phyloP scores from a whole-genome alignment of 1,284 basidiomycete species.

The Vanrija pseudolonga region DNA sequence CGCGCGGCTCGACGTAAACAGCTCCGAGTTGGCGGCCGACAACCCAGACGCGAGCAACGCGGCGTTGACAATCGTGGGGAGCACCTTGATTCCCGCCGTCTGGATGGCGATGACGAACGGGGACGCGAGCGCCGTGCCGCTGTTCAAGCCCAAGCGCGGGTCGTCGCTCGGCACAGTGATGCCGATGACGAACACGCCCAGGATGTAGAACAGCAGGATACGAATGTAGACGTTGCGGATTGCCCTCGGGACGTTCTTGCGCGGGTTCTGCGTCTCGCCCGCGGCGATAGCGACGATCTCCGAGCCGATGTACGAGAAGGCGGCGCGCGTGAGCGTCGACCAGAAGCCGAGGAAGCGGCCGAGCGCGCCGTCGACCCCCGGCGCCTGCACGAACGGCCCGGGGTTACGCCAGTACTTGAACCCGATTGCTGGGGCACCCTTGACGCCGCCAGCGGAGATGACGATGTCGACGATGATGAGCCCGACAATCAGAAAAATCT shows the following conservation, averaged over 20 bases:
- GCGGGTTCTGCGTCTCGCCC: slow-evolving; percentile 57
- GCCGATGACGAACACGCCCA: slow-evolving; percentile 14
- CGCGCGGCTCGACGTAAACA: slow-evolving; percentile 28
- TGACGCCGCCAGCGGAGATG: slow-evolving; percentile 54
- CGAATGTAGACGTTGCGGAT: slow-evolving; percentile 70
- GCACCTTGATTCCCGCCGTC: slow-evolving; percentile 38
- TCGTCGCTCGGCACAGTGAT: slow-evolving; percentile 21
- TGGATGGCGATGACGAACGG: slow-evolving; percentile 45
- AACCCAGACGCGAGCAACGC: slow-evolving; percentile 41
- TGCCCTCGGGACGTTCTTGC: slow-evolving; percentile 70
- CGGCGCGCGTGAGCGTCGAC: slow-evolving; percentile 10
- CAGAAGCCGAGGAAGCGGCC: slow-evolving; percentile 28
- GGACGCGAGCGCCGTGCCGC: slow-evolving; percentile 15
- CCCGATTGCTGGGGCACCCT: slow-evolving; percentile 42
- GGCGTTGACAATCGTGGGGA: slow-evolving; percentile 44
- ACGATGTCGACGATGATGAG: slow-evolving; percentile 59
- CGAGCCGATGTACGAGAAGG: slow-evolving; percentile 15
- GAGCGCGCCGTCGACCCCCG: slow-evolving; percentile 51
- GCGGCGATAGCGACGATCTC: slow-evolving; percentile 50
- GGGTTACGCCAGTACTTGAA: slow-evolving; percentile 53
- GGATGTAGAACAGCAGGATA: slow-evolving; percentile 69
- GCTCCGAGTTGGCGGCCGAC: slow-evolving; percentile 40
- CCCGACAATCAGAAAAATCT: slow-evolving; percentile 68
- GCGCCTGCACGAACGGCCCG: slow-evolving; percentile 46
- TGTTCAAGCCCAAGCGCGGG: slow-evolving; percentile 8